Base-by-base conservation (phyloP, 768 basidiomycete genomes). In the Boletus tylopilopsis region DNA sequence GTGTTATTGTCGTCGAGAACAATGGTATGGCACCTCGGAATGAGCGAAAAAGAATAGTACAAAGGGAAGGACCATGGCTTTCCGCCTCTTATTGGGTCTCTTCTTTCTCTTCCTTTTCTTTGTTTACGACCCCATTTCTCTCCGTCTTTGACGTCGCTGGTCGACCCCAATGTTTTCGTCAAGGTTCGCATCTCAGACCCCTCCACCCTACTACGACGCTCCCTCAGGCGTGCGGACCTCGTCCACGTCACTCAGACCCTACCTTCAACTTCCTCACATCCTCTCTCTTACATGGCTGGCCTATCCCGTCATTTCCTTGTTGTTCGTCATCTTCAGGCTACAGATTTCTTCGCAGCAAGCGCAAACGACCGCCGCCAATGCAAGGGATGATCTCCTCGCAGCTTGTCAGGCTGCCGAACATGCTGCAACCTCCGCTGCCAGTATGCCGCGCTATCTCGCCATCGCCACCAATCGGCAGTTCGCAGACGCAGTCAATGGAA, bases 211-310 rank as follows among this genome's bases (percentile, higher is more conserved):
- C 61, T 82, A 84, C 72, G 80, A 80, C 73, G 63, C 75, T 71
- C 69, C 56, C 66, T 76, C 76, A 25, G 62, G 64, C 23, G 39
- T 53, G 48, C 61, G 35, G 23, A 56, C 55, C 30, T 53, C 64
- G 33, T 48, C 63, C 40, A 70, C 61, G 40, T 64, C 72, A 16
- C 82, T 94, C 49, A 84, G 77, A 52, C 90, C 93, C 8, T 94
- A 94, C 68, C 84, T 97, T 42, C 77, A 83, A 56, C 85, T 94
- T 30, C 76, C 83, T 24, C 84, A 94, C 60, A 77, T 92, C 39
- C 79, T 95, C 25, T 91, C 92, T 21, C 80, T 95, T 12, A 79
- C 89, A 63, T 90, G 92, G 86, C 85, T 97, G 33, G 90, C 93
- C 9, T 93, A 91, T 56, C 92, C 92, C 27, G 84, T 96, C 24